Evolutionary conservation across 2,329 filamentous ascomycete species (phyloP).

Genomic region (Lachnellula arida): DNA sequence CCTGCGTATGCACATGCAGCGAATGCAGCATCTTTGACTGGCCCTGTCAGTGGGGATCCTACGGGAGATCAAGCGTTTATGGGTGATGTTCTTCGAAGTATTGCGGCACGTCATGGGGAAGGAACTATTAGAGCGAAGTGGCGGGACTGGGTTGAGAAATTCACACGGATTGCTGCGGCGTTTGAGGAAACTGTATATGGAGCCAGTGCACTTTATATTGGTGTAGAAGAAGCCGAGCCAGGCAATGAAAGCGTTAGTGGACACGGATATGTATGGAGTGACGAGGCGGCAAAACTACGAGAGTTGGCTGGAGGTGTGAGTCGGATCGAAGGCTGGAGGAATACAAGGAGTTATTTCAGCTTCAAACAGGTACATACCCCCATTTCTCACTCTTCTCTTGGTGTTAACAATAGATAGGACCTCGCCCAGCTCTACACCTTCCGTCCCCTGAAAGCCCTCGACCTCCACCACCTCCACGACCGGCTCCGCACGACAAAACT

Average conservation of each 20-base stretch:
- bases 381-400: conserved; percentile 14
- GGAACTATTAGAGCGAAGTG: conserved; percentile 87
- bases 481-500: conserved; percentile 79
- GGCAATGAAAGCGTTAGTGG: conserved; percentile 59
- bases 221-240: conserved; percentile 64
- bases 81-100: conserved; percentile 76
- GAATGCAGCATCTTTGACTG: conserved; percentile 33
- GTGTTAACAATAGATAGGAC: conserved; percentile 46
- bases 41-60: conserved; percentile 49
- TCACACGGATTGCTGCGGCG: conserved; percentile 84
- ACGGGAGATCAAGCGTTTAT: conserved; percentile 90
- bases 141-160: conserved; percentile 91
- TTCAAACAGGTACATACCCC: conserved; percentile 69
- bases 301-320: conserved; percentile 90
- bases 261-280: conserved; percentile 93
- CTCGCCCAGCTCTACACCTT: conserved; percentile 59
- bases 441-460: conserved; percentile 70
- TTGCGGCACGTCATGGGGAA: conserved; percentile 81
- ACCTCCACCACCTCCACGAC: conserved; percentile 90
- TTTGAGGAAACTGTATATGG: conserved; percentile 97
- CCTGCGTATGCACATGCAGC: conserved; percentile 49
- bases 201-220: conserved; percentile 82
- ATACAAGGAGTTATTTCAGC: conserved; percentile 90
- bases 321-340: conserved; percentile 94
- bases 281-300: conserved; percentile 72